These are phyloP conservation scores for Paratinospora sagittata DNA, from an alignment of 164 flowering plant species.

Conservation along the genomic window DNA sequence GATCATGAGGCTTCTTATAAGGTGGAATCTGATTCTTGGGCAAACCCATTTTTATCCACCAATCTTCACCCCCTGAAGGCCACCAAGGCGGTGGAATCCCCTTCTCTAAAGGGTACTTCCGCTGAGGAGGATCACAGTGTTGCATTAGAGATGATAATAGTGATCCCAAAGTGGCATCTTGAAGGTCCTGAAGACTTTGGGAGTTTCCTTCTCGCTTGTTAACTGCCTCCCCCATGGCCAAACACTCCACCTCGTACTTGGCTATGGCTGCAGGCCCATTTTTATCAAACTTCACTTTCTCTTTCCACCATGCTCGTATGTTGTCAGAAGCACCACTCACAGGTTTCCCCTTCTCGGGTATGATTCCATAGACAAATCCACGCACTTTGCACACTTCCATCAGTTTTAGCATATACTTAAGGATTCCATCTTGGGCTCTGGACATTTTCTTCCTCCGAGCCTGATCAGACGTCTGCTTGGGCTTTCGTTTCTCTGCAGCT, in stretches of 20 bases:
- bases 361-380: slow-evolving; percentile 85
- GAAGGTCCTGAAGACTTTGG: slow-evolving; percentile 60
- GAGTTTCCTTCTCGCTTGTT: no score
- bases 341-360: slow-evolving; percentile 87
- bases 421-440: slow-evolving; percentile 77
- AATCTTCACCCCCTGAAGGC: slow-evolving; percentile 62
- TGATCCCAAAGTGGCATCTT: slow-evolving; percentile 71
- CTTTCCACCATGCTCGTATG: slow-evolving; percentile 92
- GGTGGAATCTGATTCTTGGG: slow-evolving; percentile 57
- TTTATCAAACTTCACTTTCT: slow-evolving; percentile 73
- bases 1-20: slow-evolving; percentile 73
- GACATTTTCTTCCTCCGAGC: slow-evolving; percentile 91
- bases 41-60: slow-evolving; percentile 60
- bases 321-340: slow-evolving; percentile 90
- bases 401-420: slow-evolving; percentile 85
- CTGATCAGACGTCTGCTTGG: slow-evolving; percentile 59
- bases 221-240: no score
- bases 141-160: slow-evolving; percentile 69
- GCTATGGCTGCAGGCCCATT: slow-evolving; percentile 84
- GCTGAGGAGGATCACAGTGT: slow-evolving; percentile 77
- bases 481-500: slow-evolving; percentile 42
- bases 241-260: slow-evolving; percentile 58
- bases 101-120: slow-evolving; percentile 63
- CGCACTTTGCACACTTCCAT: slow-evolving; percentile 92
- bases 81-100: slow-evolving; percentile 79